These are phyloP conservation scores for Begonia loranthoides DNA, from an alignment of 306 rosid genomes.

Conservation along the genomic window DNA sequence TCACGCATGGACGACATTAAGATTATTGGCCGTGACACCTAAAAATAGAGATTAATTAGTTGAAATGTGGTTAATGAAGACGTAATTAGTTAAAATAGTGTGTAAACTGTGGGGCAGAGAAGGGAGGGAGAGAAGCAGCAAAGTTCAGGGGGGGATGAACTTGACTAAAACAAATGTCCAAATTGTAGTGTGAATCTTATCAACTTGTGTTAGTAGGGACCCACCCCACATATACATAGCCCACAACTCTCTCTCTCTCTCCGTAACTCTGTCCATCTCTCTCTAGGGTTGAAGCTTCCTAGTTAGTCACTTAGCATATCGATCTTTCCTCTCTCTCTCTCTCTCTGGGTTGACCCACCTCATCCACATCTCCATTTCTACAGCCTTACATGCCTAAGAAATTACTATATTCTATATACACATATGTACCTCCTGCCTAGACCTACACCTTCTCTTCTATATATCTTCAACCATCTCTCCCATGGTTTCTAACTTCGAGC, in stretches of 20 bases:
- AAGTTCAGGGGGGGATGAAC: conserved; percentile 93
- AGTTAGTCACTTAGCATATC: conserved; percentile 13
- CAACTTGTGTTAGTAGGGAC: conserved; percentile 58
- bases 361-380: conserved; percentile 4
- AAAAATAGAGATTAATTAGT: background rate
- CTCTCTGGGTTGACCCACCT: too few species aligned
- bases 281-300: conserved; percentile 47
- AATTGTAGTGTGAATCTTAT: conserved; percentile 76
- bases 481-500: background rate
- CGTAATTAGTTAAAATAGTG: conserved; percentile 13
- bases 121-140: conserved; percentile 16
- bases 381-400: background rate
- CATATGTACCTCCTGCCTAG: background rate
- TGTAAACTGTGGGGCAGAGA: background rate
- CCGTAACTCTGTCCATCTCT: too few species aligned
- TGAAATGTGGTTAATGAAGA: conserved; percentile 19
- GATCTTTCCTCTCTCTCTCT: conserved; percentile 47
- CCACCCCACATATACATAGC: conserved; percentile 31
- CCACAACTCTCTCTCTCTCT: conserved; percentile 27
- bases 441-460: background rate
- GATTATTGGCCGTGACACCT: too few species aligned
- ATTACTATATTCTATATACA: conserved; percentile 7
- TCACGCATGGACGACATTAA: too few species aligned
- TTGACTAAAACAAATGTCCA: conserved; percentile 44
- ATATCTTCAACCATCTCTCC: background rate